Evolutionary conservation across 2,329 filamentous ascomycete species (phyloP), one percentile per base, ranked within the genome.

Genomic region (Claviceps monticola): DNA sequence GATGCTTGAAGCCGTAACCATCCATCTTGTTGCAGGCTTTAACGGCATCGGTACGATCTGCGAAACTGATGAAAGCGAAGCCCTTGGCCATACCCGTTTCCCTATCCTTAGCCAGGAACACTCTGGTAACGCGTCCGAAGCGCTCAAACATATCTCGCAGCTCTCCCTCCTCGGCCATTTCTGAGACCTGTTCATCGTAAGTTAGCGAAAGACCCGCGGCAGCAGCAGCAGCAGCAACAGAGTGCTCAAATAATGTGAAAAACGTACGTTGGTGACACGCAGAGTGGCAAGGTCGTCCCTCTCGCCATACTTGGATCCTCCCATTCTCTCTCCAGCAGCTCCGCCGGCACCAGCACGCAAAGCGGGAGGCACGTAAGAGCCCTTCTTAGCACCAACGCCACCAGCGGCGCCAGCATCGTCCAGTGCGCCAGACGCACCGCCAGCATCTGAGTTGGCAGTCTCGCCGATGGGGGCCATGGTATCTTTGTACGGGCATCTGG

Each of bases 401-500:
- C 75, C 76, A 23, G 69, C 68, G 0, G 51, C 37, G 2, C 60
- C 55, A 16, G 64, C 58, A 50, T 78, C 75, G 61, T 79, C 75
- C 59, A 68, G 71, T 70, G 76, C 69, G 52, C 74, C 77, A 48
- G 75, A 76, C 37, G 74, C 78, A 29, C 73, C 71, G 21, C 49
- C 49, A 14, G 49, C 42, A 56, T 83, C 80, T 56, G 70, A 76
- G 36, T 66, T 65, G 46, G 66, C 68, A 52, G 71, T 74, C 68
- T 82, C 80, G 59, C 83, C 82, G 55, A 90, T 81, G 39, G 87
- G 93, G 38, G 91, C 89, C 89, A 98, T 96, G 62, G 91, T 98
- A 69, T 97, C 93, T 78, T 97, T 98, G 84, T 95, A 98, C 38
- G 93, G 93, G 82, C 93, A 98, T 69, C 93, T 85, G 60, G 91